Evolutionary conservation across 1,139 yeast genomes (phyloP).

Genomic region (Suhomyces ambrosiae): DNA sequence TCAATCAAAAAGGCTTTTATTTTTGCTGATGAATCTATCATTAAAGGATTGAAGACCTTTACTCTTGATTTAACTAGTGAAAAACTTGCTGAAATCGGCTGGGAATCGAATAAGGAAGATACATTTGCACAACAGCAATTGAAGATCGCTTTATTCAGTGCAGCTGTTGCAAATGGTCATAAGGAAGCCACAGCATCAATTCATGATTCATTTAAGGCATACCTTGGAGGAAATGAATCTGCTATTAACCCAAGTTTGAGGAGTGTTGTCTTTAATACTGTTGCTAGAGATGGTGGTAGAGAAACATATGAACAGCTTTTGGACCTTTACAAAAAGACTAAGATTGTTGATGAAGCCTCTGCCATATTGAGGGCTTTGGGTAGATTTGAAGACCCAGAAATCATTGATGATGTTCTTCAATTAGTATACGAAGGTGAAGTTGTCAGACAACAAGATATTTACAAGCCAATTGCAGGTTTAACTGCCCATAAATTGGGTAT

Average conservation of each 20-base stretch:
- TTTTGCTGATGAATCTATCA: slow-evolving; percentile 62
- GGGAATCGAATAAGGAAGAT: slow-evolving; percentile 64
- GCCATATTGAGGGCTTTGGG: slow-evolving; percentile 79
- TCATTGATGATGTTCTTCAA: slow-evolving; percentile 62
- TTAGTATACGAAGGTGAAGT: slow-evolving; percentile 67
- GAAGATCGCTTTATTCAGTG: slow-evolving; percentile 68
- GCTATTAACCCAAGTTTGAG: slow-evolving; percentile 85
- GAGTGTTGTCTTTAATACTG: slow-evolving; percentile 65
- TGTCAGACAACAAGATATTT: slow-evolving; percentile 79
- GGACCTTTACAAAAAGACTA: slow-evolving; percentile 65
- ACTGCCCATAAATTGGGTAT: slow-evolving; percentile 64
- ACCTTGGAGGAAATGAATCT: slow-evolving; percentile 56
- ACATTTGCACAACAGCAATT: slow-evolving; percentile 74
- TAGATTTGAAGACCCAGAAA: slow-evolving; percentile 57
- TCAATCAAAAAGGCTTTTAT: slow-evolving; percentile 67
- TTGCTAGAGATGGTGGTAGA: slow-evolving; percentile 67
- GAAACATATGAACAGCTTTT: slow-evolving; percentile 65
- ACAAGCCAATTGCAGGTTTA: slow-evolving; percentile 75
- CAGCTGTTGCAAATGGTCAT: slow-evolving; percentile 67
- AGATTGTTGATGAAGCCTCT: slow-evolving; percentile 71
- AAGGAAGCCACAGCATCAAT: slow-evolving; percentile 56
- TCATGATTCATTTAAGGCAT: slow-evolving; percentile 57
- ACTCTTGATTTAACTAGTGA: slow-evolving; percentile 59
- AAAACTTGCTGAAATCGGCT: slow-evolving; percentile 65
- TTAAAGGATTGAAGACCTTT: slow-evolving; percentile 60